Percentiles rank a stretch among this genome's conserved stretches.
Evolutionary conservation across 371 early-diverging fungal species (phyloP).

Genomic region (Mucor sp.): DNA sequence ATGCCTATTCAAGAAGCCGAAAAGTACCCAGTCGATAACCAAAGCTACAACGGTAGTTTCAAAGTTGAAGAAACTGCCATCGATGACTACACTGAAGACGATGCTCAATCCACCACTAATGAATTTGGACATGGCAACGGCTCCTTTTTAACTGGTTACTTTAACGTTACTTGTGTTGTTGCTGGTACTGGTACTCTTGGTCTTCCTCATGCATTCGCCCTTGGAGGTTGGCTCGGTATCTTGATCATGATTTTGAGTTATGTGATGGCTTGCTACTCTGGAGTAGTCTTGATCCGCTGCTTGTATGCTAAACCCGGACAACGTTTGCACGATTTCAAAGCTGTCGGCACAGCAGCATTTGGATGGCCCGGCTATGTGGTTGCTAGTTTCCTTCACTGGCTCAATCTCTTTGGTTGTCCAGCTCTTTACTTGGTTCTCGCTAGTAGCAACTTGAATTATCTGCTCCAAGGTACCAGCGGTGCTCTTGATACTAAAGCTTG

Average conservation of each 20-base stretch:
- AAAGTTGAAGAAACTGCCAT: slow-evolving; percentile 20
- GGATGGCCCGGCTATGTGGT: slow-evolving; percentile 61
- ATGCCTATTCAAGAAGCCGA: slow-evolving; percentile 2
- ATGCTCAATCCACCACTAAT: slow-evolving; percentile 20
- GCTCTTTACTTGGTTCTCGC: slow-evolving; percentile 79
- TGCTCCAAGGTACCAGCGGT: slow-evolving; percentile 37
- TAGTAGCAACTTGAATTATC: slow-evolving; percentile 58
- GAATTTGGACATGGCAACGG: slow-evolving; percentile 42
- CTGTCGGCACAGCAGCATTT: slow-evolving; percentile 68
- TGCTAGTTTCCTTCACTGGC: slow-evolving; percentile 63
- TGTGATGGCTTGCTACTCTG: slow-evolving; percentile 36
- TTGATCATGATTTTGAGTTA: slow-evolving; percentile 33
- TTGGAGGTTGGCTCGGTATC: slow-evolving; percentile 77
- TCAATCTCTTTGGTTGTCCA: slow-evolving; percentile 68
- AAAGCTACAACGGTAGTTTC: slow-evolving; percentile 17
- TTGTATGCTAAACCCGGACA: slow-evolving; percentile 41
- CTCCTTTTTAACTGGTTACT: slow-evolving; percentile 50
- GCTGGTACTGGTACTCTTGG: slow-evolving; percentile 90
- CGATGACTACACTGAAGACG: slow-evolving; percentile 25
- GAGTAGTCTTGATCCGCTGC: slow-evolving; percentile 36
- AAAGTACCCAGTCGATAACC: slow-evolving; percentile 1
- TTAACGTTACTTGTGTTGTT: slow-evolving; percentile 77
- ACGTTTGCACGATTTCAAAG: slow-evolving; percentile 57
- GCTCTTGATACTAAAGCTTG: slow-evolving; percentile 40
- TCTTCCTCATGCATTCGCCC: slow-evolving; percentile 52